phyloP scores from a whole-genome alignment of 768 basidiomycete species.

The Cyathus striatus region DNA sequence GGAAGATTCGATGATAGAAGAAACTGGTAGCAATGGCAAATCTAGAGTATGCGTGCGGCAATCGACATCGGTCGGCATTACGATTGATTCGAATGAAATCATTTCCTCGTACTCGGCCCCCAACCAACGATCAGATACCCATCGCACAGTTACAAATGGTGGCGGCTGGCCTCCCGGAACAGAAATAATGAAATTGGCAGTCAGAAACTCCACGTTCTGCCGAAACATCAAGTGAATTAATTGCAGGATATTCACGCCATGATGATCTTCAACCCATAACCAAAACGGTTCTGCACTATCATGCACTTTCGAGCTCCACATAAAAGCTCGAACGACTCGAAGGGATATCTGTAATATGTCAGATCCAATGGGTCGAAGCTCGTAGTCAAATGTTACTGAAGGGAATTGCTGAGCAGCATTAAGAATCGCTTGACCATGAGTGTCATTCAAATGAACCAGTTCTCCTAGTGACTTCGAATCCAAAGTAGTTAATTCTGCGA shows the following conservation, averaged over 20 bases:
- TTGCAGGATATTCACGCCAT: conserved; percentile 80
- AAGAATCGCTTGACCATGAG: conserved; percentile 74
- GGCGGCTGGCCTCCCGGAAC: conserved; percentile 56
- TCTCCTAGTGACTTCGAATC: conserved; percentile 68
- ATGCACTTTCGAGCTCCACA: conserved; percentile 76
- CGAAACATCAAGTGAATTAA: conserved; percentile 69
- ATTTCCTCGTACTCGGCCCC: conserved; percentile 76
- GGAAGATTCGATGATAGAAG: too few species aligned
- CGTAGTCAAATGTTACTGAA: conserved; percentile 55
- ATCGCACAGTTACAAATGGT: conserved; percentile 65
- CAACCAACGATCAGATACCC: conserved; percentile 89
- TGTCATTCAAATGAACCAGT: conserved; percentile 81
- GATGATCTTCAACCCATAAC: conserved; percentile 91
- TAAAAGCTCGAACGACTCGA: conserved; percentile 60
- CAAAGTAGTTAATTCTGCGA: conserved; percentile 65
- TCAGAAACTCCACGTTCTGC: conserved; percentile 50
- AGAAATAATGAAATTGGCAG: conserved; percentile 78
- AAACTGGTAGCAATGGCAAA: conserved; percentile 67
- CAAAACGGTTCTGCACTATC: conserved; percentile 83
- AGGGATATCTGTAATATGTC: conserved; percentile 79
- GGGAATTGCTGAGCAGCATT: conserved; percentile 86
- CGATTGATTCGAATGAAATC: conserved; percentile 59
- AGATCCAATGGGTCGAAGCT: conserved; percentile 75
- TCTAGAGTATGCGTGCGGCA: conserved; percentile 62
- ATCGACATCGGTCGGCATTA: conserved; percentile 65